Evolutionary conservation across 768 basidiomycete species (phyloP), one percentile per base, ranked within the genome.

Genomic region (Phlebiopsis flavidoalba): DNA sequence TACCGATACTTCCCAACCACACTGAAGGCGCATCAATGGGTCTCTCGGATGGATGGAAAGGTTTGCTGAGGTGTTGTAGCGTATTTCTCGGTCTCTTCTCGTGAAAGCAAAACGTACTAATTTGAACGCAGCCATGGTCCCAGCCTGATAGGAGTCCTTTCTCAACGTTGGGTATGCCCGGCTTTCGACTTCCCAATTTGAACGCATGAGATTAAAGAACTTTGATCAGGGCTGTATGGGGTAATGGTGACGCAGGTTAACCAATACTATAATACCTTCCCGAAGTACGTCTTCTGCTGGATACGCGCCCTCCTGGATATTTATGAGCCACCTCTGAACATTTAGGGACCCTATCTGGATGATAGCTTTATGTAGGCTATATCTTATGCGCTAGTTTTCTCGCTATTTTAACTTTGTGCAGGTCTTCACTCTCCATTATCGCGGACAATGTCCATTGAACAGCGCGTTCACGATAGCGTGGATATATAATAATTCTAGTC

Each of bases 291-390:
- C 21, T 46, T 10, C 22, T 12, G 3, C 17, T 17, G 12, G 12
- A 1, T 17, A 7, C 8, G 8, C 11, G 40, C 7, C 6, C 10
- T 24, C 2, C 3, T n/a, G 15, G 7, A 43, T 12, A 43, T 12
- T 43, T 43, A 4, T 31, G 26, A 31, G 54, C 10, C 14, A 14
- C 43, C 4, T 15, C 12, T 57, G 33, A 24, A 31, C 17, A 46
- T 15, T 5, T 40, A 71, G 70, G 11, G 70, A 71, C 45, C 54
- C 52, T 3, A 6, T 48, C 8, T 64, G 65, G 60, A 59, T 71
- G 15, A 69, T n/a, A 65, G 57, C 12, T 58, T 22, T 68, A 63
- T 46, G 70, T 69, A 46, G 26, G 68, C 46, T 14, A n/a, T 36
- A 36, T 43, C 5, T 10, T 45, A 33, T 48, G 12, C 8, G 47